Conservation (phyloP, 2,329 filamentous ascomycete species). For the Ceratocystiopsis brevicomis region DNA sequence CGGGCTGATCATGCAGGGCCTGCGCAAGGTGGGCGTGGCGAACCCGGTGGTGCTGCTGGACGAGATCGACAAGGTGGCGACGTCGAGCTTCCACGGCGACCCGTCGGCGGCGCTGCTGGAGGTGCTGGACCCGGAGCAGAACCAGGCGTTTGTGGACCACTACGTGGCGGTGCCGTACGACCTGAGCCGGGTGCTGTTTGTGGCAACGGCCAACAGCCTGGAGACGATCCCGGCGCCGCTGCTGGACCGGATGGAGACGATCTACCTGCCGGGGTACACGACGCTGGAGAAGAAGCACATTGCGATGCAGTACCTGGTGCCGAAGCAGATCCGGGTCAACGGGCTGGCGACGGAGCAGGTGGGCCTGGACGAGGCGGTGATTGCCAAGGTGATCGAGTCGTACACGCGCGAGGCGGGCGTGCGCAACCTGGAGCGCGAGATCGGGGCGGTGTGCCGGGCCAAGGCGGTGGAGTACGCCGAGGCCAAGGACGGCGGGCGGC, state of each 20-base stretch:
- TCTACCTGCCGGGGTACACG: constrained; percentile 84
- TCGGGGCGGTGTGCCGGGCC: constrained; percentile 81
- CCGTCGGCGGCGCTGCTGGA: constrained; percentile 96
- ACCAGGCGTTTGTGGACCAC: constrained; percentile 85
- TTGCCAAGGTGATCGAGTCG: constrained; percentile 87
- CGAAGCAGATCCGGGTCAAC: constrained; percentile 86
- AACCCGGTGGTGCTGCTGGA: constrained; percentile 93
- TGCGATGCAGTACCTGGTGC: constrained; percentile 78
- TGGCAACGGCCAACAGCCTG: constrained; percentile 85
- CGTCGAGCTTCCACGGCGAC: constrained; percentile 82
- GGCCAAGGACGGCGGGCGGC: constrained; percentile 53
- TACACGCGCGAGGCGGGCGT: constrained; percentile 96
- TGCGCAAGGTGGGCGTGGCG: constrained; percentile 87
- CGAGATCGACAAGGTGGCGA: constrained; percentile 93
- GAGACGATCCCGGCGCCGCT: constrained; percentile 91
- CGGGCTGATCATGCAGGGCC: constrained; percentile 75
- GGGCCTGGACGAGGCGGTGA: constrained; percentile 58
- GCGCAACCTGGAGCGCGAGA: constrained; percentile 86
- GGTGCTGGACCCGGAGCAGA: constrained; percentile 93
- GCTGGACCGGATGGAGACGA: constrained; percentile 92
- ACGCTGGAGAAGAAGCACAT: constrained; percentile 95
- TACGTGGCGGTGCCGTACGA: constrained; percentile 94
- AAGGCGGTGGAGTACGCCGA: constrained; percentile 94
- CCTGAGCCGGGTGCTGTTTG: constrained; percentile 89
- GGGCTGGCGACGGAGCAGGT: constrained; percentile 63